Evolutionary conservation across 176 grass and related monocot species (phyloP).

Genomic region (Paspalum notatum): DNA sequence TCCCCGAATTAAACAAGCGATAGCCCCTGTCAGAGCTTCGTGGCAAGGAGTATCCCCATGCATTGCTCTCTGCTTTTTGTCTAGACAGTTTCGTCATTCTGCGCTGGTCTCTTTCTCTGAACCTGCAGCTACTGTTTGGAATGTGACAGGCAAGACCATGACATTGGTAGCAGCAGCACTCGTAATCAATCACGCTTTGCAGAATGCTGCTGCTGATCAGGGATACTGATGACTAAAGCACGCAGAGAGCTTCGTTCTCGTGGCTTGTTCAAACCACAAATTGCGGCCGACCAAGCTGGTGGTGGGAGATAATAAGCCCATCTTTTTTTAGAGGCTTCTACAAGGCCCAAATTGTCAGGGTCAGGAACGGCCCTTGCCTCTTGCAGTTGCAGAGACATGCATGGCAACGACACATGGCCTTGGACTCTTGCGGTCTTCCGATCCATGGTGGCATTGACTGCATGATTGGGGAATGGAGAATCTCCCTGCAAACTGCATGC

Average conservation of each 20-base stretch:
- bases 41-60: no score
- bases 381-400: no score
- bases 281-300: constrained; percentile 45
- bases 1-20: not conserved
- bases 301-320: no score
- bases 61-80: no score
- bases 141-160: constrained; percentile 19
- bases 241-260: not conserved
- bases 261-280: constrained; percentile 47
- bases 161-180: constrained; percentile 5
- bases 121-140: constrained; percentile 9
- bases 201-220: not conserved
- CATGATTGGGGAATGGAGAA: constrained; percentile 52
- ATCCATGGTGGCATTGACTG: constrained; percentile 28
- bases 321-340: no score
- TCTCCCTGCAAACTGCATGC: not conserved
- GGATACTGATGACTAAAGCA: not conserved
- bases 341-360: constrained; percentile 8
- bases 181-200: constrained; percentile 38
- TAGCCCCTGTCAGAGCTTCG: no score
- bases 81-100: no score
- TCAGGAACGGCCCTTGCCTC: no score
- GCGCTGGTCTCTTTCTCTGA: not conserved
- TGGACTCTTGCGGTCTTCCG: constrained; percentile 17
- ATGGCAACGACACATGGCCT: constrained; percentile 49